These are phyloP conservation scores for Stemphylium lycopersici DNA, from an alignment of 2,329 filamentous ascomycete species.

Conservation along the genomic window DNA sequence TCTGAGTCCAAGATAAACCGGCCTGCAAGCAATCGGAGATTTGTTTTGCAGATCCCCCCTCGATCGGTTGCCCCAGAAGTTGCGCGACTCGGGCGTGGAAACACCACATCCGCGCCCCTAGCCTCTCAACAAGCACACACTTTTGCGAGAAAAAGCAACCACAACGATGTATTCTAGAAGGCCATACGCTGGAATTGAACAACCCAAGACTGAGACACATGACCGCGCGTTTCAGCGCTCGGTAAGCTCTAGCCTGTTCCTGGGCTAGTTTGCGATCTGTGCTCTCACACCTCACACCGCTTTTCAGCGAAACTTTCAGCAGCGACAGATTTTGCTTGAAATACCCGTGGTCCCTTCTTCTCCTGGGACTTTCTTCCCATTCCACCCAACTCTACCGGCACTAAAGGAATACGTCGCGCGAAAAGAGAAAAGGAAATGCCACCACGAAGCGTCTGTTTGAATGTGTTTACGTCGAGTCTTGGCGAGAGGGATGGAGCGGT, in stretches of 20 bases:
- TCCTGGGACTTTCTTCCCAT: slow-evolving; percentile 10
- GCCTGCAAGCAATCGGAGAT: slow-evolving; percentile 12
- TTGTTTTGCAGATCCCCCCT: slow-evolving; percentile 9
- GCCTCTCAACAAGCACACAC: slow-evolving; percentile 8
- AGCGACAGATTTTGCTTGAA: slow-evolving; percentile 34
- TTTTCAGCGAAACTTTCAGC: slow-evolving; percentile 41
- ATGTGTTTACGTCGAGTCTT: slow-evolving; percentile 45
- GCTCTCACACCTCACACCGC: slow-evolving; percentile 47
- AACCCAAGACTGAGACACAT: slow-evolving; percentile 36
- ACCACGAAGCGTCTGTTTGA: slow-evolving; percentile 45
- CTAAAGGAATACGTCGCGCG: slow-evolving; percentile 15
- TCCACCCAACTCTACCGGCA: slow-evolving; percentile 16
- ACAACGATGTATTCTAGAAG: not conserved
- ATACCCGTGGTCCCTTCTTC: slow-evolving; percentile 24
- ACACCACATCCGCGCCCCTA: not conserved
- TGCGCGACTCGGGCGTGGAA: slow-evolving; percentile 2
- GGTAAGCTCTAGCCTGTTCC: slow-evolving; percentile 39
- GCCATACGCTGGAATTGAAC: slow-evolving; percentile 7
- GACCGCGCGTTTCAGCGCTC: slow-evolving; percentile 37
- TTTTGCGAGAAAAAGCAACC: not conserved
- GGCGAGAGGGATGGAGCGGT: slow-evolving; percentile 37
- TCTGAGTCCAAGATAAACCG: slow-evolving; percentile 15
- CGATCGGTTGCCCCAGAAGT: not conserved
- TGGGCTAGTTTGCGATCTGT: slow-evolving; percentile 40
- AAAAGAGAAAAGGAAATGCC: slow-evolving; percentile 36